phyloP scores from a whole-genome alignment of 805 yeast genomes.

The Aciculoconidium aculeatum region DNA sequence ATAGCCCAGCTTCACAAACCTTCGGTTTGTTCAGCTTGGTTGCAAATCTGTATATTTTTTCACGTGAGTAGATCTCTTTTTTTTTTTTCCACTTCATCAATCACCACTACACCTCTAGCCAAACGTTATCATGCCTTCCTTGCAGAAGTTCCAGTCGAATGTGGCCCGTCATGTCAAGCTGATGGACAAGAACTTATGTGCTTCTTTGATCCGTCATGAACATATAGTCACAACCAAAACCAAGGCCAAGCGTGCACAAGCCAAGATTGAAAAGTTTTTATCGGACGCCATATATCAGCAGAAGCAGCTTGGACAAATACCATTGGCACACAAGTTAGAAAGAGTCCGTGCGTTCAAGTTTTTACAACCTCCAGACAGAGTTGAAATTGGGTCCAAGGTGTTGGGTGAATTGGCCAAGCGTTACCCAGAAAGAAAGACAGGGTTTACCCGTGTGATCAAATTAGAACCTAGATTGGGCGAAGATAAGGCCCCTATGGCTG shows the following conservation, averaged over 20 bases:
- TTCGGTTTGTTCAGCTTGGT: too few species aligned
- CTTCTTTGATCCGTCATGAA: constrained; percentile 40
- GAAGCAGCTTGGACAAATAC: constrained; percentile 13
- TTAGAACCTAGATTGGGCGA: constrained; percentile 78
- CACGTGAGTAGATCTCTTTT: too few species aligned
- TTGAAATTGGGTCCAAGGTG: constrained; percentile 45
- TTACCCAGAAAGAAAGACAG: constrained; percentile 60
- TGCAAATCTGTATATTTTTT: too few species aligned
- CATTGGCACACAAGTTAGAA: constrained; percentile 8
- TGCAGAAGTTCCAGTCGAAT: constrained; percentile 36
- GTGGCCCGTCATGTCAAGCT: constrained; percentile 38
- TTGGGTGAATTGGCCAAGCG: constrained; percentile 59
- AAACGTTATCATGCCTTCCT: constrained; percentile 28
- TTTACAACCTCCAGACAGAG: constrained; percentile 23
- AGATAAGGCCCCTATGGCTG: constrained; percentile 86
- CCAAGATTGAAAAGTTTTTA: constrained; percentile 33
- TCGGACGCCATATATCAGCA: constrained; percentile 25
- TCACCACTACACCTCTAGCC: neutral
- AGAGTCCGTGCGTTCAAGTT: constrained; percentile 15
- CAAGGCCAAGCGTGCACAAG: constrained; percentile 41
- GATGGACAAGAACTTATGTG: constrained; percentile 40
- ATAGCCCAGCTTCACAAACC: too few species aligned
- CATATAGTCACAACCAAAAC: constrained; percentile 38
- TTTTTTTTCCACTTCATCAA: too few species aligned
- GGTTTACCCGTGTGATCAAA: constrained; percentile 79